A percentile compares a stretch with the other conserved stretches of the same genome.
Evolutionary conservation across 129 eudicot genomes (phyloP).

Genomic region (Ambrosia artemisiifolia): DNA sequence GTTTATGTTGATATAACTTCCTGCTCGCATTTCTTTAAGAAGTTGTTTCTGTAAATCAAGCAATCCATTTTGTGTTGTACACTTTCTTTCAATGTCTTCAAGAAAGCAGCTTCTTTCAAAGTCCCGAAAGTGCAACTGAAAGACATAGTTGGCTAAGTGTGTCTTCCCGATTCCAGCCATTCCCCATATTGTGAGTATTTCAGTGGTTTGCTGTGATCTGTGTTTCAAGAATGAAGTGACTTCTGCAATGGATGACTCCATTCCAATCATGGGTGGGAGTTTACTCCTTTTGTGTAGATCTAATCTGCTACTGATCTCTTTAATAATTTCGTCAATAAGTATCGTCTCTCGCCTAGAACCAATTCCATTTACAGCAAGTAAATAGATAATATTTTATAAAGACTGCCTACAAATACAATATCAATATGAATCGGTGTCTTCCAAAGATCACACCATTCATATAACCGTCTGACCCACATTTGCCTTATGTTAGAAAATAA

Average conservation of each 20-base stretch:
- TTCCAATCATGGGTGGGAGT: not conserved
- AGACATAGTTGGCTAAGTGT: not conserved
- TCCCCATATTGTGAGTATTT: not conserved
- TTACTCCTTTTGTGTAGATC: not conserved
- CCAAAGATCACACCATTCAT: too few relatives aligned
- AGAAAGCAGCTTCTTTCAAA: slow-evolving; percentile 29
- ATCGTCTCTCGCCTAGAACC: not conserved
- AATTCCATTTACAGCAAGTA: not conserved
- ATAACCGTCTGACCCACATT: too few relatives aligned
- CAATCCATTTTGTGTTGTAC: not conserved
- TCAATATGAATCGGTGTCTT: too few relatives aligned
- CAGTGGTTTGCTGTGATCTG: not conserved
- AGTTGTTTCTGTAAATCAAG: slow-evolving; percentile 28
- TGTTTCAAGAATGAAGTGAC: slow-evolving; percentile 15
- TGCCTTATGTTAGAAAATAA: too few relatives aligned
- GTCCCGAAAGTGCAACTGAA: not conserved
- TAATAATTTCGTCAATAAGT: slow-evolving; percentile 19
- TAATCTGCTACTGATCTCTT: not conserved
- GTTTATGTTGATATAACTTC: not conserved
- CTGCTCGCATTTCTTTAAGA: not conserved
- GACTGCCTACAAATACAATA: too few relatives aligned
- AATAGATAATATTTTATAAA: too few relatives aligned
- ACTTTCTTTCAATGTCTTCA: not conserved
- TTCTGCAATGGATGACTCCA: not conserved
- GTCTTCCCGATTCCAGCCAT: slow-evolving; percentile 1